Evolutionary conservation across 306 rosid genomes (phyloP), one percentile per base, ranked within the genome.

Genomic region (Cicer yamashitae): DNA sequence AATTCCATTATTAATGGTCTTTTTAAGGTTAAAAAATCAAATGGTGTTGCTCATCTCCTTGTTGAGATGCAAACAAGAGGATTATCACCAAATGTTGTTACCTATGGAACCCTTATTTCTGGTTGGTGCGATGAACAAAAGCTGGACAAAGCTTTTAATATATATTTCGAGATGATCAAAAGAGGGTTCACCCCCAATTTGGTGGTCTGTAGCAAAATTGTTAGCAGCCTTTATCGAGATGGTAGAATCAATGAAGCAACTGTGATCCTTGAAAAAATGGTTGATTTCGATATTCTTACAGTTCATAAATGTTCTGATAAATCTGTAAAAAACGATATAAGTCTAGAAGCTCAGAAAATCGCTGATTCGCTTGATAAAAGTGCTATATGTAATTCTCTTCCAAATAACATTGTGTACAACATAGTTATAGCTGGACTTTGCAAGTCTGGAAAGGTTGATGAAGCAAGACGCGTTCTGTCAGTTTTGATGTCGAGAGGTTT

Each of bases 81-180:
- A 70, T 60, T 91, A 60, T 80, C 93, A 71, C 91, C 91, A 11
- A 81, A 81, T 81, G 69, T 75, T 63, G 81, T 90, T 75, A 91
- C 97, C 75, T 87, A 88, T 74, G 98, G 97, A 53, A 72, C 90
- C 74, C 89, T 94, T 40, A 88, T 94, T 59, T 62, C 91, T 73
- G 97, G 98, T 78, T 90, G 94, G 98, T 94, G 97, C 43, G 70
- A 83, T 57, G 91, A 91, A 86, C 89, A 89, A 59, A 86, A 72
- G 89, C 64, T 91, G 46, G 89, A 82, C 67, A 88, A 85, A 83
- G 97, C 98, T 64, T 83, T 90, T 60, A 72, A 71, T 48, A 46
- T 78, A 56, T 94, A 90, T 80, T 85, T 75, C 77, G 92, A 91
- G 81, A 91, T 93, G 98, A 83, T 88, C 56, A 80, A 64, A 61